Base-by-base conservation (phyloP, 2,329 filamentous ascomycete species). In the Cylindrodendrum hubeiense region DNA sequence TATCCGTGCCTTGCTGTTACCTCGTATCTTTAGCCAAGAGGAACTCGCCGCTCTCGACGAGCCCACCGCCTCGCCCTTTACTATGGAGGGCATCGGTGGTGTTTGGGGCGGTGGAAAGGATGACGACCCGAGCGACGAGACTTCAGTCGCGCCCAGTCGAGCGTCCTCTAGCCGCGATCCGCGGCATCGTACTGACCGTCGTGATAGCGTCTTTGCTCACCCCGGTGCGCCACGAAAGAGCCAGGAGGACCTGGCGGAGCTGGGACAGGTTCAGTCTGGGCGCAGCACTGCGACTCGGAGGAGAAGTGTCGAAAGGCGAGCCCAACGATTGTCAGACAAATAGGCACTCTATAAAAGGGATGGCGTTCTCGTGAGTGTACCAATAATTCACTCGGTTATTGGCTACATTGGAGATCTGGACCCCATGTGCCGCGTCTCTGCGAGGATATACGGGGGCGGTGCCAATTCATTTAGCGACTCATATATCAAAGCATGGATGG, bases 11-110 rank as follows among this genome's bases (percentile, higher is more conserved):
- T 81, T 88, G 64, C 66, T 93, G 6, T 81, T 94, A 69, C 91
- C 91, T 1, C 80, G 80, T 34, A 84, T 87, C 76, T 90, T 94
- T 70, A 83, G 82, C 0, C 74, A 79, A 0, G 84, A 87, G 49
- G 92, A 94, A 77, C 80, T 94, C 24, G 80, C 79, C 0, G 76
- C 85, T 8, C 80, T 95, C 22, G 93, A 95, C 75, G 90, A 82
- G n/a, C 90, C 92, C 1, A 94, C 93, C 0, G 92, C 93, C 1
- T 92, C 90, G 60, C 84, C 87, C 9, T 93, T 93, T 64, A 93
- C 89, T 1, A 93, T 94, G 90, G 90, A 93, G 78, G 91, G 89
- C 63, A 90, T 91, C 6, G 91, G 91, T 13, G 91, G 91, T 0
- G 81, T 83, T 17, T 89, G 89, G 75, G 88, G 86, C 1, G 78